Base-by-base conservation (phyloP, 306 rosid genomes). In the Sesbania bispinosa region DNA sequence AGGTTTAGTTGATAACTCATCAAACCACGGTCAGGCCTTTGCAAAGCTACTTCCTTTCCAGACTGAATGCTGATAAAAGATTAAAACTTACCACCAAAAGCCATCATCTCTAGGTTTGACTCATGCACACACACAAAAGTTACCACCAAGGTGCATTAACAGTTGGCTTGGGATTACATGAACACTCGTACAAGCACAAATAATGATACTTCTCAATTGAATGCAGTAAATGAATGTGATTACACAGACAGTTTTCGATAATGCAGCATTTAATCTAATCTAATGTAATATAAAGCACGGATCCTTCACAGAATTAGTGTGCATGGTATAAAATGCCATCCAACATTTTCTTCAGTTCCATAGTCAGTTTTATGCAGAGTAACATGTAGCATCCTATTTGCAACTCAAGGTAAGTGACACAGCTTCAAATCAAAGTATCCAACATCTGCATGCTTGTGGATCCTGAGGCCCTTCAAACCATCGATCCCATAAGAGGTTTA, bases 391-490 rank as follows among this genome's bases (percentile, higher is more conserved):
- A 62, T 45, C 57, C 68, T 42, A 59, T 55, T 29, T 13, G 69
- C 55, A 62, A 45, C 52, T 47, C 77, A 57, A 19, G 62, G 27
- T 62, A 60, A 71, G 14, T 74, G 67, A 67, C 60, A 62, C 42
- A 38, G 77, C 85, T 64, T 72, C 77, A 62, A 46, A 64, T 88
- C 83, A 91, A 77, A 88, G 88, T 78, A 88, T 85, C 77, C 66
- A 29, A 78, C 97, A 89, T 58, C 86, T 73, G 79, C 97, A 92
- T 10, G 82, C 79, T 78, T 67, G 90, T 26, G 85, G 50, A 61
- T 86, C 87, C 68, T 85, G 89, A 45, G 96, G 83, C 42, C 93
- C 93, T 72, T 91, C 97, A 72, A 88, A 91, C 97, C 97, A 91
- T 74, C 85, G 81, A 82, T 88, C 85, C 97, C 93, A 90, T 57